phyloP scores from a whole-genome alignment of 345 rosid genomes.

The Ceriops zippeliana region DNA sequence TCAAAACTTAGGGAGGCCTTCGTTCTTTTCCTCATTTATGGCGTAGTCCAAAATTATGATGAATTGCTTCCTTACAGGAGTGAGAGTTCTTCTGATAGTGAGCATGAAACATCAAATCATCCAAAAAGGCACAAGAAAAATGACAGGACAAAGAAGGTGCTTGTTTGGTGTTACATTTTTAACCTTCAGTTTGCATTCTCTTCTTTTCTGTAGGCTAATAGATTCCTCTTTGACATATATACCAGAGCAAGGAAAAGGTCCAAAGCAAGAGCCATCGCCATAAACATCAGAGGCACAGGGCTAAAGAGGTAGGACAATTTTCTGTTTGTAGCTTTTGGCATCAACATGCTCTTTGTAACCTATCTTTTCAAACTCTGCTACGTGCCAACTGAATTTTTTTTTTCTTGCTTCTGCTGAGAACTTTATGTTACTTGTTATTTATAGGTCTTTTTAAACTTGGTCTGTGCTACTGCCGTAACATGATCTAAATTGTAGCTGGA shows the following conservation, averaged over 20 bases:
- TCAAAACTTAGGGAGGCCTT: too few species aligned
- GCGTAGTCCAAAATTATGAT: background rate
- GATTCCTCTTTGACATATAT: constrained; percentile 6
- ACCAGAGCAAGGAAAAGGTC: constrained; percentile 69
- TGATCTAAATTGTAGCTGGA: background rate
- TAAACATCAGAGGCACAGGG: constrained; percentile 67
- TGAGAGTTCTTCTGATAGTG: constrained; percentile 55
- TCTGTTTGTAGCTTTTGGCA: constrained; percentile 3
- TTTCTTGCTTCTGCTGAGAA: background rate
- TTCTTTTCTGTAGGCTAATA: constrained; percentile 7
- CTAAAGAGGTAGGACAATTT: constrained; percentile 59
- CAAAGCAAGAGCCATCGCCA: constrained; percentile 63
- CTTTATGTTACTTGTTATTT: background rate
- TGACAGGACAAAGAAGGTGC: constrained; percentile 76
- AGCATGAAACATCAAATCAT: constrained; percentile 46
- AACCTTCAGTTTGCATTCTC: background rate
- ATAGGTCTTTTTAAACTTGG: background rate
- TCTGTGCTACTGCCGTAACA: too few species aligned
- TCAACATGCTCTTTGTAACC: background rate
- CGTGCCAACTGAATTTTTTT: background rate
- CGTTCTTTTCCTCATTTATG: background rate
- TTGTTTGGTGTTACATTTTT: constrained; percentile 10
- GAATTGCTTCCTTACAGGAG: constrained; percentile 25
- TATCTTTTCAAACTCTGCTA: too few species aligned
- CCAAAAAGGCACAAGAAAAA: constrained; percentile 70